Base-by-base conservation (phyloP, 345 rosid genomes). In the Angophora floribunda region DNA sequence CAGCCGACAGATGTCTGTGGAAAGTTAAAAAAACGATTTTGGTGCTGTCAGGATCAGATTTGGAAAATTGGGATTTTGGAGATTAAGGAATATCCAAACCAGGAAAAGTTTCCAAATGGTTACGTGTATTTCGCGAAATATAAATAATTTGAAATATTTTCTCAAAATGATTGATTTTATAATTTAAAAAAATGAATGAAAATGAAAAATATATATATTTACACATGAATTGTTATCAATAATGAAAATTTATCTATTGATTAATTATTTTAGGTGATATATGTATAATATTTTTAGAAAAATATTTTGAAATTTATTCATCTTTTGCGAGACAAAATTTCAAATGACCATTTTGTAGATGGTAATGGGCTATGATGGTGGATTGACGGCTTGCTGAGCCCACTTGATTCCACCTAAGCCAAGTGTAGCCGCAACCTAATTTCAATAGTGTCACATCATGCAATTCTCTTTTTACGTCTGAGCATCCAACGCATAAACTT, bases 161-260 rank as follows among this genome's bases (percentile, higher is more conserved):
- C 10, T 22, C 8, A 55, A 22, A 55, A 55, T 9, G 22, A 55
- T 55, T 55, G 2, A 11, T 55, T 55, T 21, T 55, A 9, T 55
- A 2, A 0, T 12, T 55, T 55, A 8, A 5, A 9, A 1, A 1
- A 55, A 55, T 4, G 2, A 55, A 55, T 9, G n/a, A n/a, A 8
- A 55, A 55, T 4, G 3, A 9, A 4, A 22, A 22, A 55, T 0
- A 55, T 55, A 2, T 22, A 55, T 55, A 55, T 55, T 22, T 55
- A 1, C 1, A 4, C 0, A 55, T 55, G 24, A 0, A 8, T 4
- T 14, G 6, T 52, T 52, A 5, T 52, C 13, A 11, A 55, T 9
- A 4, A 22, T 55, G 28, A 22, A 55, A 55, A 22, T 55, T 3
- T 9, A 2, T 22, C 21, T 22, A 22, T 55, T 55, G 1, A 55